Percentiles rank a stretch among this genome's conserved stretches.
These are phyloP conservation scores for Aethionema arabicum DNA, from an alignment of 345 rosid genomes.

Conservation along the genomic window DNA sequence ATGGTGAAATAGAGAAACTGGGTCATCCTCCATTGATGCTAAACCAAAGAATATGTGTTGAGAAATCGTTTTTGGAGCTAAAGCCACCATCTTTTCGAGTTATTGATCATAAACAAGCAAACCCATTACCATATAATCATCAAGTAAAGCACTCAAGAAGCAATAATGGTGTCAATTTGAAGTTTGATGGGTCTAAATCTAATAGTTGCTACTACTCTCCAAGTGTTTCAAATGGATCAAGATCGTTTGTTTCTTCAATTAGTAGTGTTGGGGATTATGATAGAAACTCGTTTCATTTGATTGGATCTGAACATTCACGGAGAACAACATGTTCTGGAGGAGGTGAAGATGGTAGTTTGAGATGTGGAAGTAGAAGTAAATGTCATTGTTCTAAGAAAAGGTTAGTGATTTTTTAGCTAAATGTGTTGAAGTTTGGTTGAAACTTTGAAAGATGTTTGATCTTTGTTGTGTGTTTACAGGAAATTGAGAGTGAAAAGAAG, in stretches of 20 bases:
- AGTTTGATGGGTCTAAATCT: slow-evolving; percentile 51
- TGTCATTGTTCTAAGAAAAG: slow-evolving; percentile 83
- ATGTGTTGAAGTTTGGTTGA: slow-evolving; percentile 4
- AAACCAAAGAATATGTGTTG: slow-evolving; percentile 38
- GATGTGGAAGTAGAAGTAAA: slow-evolving; percentile 58
- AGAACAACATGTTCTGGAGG: slow-evolving; percentile 51
- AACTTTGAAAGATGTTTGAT: slow-evolving; percentile 11
- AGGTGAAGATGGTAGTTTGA: slow-evolving; percentile 54
- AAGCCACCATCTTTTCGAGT: slow-evolving; percentile 47
- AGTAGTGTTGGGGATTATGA: slow-evolving; percentile 48
- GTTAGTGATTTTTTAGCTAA: slow-evolving; percentile 33
- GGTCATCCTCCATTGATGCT: slow-evolving; percentile 29
- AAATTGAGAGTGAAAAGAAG: slow-evolving; percentile 63
- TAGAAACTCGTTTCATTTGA: slow-evolving; percentile 55
- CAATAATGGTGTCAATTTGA: slow-evolving; percentile 51
- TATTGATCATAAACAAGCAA: too few species aligned
- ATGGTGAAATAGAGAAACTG: slow-evolving; percentile 32
- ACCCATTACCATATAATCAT: slow-evolving; percentile 37
- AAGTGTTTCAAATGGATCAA: slow-evolving; percentile 53
- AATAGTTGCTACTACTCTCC: slow-evolving; percentile 43
- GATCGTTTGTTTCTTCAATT: slow-evolving; percentile 65
- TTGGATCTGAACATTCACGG: slow-evolving; percentile 49
- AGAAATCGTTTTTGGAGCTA: slow-evolving; percentile 45
- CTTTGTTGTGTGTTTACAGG: slow-evolving; percentile 36
- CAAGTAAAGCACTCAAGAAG: slow-evolving; percentile 50